Percentiles rank a stretch among this genome's conserved stretches.
Evolutionary conservation across 2,329 filamentous ascomycete species (phyloP).

Genomic region (Triangularia verruculosa): DNA sequence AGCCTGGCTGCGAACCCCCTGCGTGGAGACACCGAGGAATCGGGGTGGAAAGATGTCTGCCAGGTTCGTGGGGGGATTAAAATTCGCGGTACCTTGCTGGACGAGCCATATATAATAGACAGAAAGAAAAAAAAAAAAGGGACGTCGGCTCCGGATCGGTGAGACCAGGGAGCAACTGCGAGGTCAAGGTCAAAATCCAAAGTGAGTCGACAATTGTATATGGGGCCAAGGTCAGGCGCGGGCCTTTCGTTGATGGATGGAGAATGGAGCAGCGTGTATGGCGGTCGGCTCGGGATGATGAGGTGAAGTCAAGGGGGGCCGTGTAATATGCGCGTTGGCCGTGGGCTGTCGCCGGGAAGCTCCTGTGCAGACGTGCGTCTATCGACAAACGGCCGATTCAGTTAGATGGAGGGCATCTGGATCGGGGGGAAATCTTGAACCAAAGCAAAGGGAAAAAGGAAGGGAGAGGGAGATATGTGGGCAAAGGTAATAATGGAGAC

Average conservation of each 20-base stretch:
- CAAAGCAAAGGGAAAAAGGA: slow-evolving; percentile 18
- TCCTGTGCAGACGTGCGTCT: background rate
- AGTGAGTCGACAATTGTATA: background rate
- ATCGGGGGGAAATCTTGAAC: slow-evolving; percentile 9
- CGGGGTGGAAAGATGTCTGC: background rate
- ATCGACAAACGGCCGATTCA: slow-evolving; percentile 1
- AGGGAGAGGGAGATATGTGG: slow-evolving; percentile 26
- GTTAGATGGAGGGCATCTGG: slow-evolving; percentile 4
- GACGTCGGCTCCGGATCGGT: background rate
- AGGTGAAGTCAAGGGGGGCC: slow-evolving; percentile 2
- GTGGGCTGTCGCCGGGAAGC: background rate
- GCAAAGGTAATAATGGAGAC: slow-evolving; percentile 31
- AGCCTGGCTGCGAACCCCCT: slow-evolving; percentile 11
- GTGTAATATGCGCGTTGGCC: slow-evolving; percentile 5
- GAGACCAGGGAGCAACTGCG: background rate
- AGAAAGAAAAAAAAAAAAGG: background rate
- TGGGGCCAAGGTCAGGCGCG: background rate
- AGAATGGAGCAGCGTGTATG: background rate
- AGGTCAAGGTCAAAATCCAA: background rate
- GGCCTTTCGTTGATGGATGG: slow-evolving; percentile 1
- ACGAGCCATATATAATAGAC: background rate
- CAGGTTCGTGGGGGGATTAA: slow-evolving; percentile 1
- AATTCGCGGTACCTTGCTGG: background rate
- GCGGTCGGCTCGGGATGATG: background rate
- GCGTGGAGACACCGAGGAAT: slow-evolving; percentile 3